Evolutionary conservation across 2,329 filamentous ascomycete genomes (phyloP).

Genomic region (Macrophomina pseudophaseolina): DNA sequence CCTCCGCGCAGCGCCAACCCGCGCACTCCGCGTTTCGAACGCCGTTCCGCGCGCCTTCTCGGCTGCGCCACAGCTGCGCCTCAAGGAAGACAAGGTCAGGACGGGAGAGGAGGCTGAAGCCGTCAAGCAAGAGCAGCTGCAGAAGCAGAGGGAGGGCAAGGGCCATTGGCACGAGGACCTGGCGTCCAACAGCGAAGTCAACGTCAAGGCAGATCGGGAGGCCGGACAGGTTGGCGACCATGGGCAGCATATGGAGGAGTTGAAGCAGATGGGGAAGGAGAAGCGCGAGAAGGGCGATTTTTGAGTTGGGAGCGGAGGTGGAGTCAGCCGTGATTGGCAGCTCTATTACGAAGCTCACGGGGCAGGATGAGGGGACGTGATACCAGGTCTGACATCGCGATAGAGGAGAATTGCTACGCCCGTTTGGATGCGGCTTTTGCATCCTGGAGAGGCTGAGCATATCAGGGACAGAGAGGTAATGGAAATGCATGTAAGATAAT

Average conservation of each 20-base stretch:
- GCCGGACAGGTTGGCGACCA: conserved; percentile 44
- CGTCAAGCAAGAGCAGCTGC: conserved; percentile 51
- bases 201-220: conserved; percentile 46
- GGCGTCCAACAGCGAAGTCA: conserved; percentile 45
- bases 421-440: too few species aligned
- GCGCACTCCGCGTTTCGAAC: neutral
- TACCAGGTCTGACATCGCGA: too few species aligned
- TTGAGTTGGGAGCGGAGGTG: neutral
- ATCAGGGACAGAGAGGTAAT: too few species aligned
- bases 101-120: conserved; percentile 47
- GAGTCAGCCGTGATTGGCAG: too few species aligned
- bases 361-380: too few species aligned
- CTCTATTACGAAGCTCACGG: too few species aligned
- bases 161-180: conserved; percentile 51
- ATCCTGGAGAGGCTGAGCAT: too few species aligned
- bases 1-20: neutral
- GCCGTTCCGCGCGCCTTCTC: conserved; percentile 34
- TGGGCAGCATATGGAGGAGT: conserved; percentile 48
- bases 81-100: conserved; percentile 49
- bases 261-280: conserved; percentile 50
- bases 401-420: too few species aligned
- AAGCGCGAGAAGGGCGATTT: conserved; percentile 44
- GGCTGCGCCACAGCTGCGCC: conserved; percentile 36
- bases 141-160: conserved; percentile 49
- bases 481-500: too few species aligned